Percentiles rank a stretch among this genome's conserved stretches.
Evolutionary conservation across 345 rosid species (phyloP).

Genomic region (Mallotus nudiflorus): DNA sequence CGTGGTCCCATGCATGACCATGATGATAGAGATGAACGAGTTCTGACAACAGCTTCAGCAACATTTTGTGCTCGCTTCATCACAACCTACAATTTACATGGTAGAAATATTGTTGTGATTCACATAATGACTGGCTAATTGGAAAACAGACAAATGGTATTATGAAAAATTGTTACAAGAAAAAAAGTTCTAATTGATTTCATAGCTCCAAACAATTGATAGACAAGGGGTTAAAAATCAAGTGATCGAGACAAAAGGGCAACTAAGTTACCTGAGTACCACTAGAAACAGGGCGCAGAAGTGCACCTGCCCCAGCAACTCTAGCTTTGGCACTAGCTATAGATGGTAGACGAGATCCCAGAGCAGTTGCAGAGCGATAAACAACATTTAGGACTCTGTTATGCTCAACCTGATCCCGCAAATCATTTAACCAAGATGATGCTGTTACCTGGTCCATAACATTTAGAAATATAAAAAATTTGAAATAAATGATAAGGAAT

Average conservation of each 20-base stretch:
- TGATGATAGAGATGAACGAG: constrained; percentile 71
- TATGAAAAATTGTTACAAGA: not conserved
- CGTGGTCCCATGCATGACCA: constrained; percentile 98
- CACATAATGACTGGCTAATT: not conserved
- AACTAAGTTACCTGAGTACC: constrained; percentile 71
- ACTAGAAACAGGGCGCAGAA: constrained; percentile 83
- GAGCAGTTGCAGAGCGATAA: constrained; percentile 89
- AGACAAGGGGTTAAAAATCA: not conserved
- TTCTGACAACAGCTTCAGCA: constrained; percentile 83
- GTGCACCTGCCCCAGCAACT: constrained; percentile 94
- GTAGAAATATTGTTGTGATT: not conserved
- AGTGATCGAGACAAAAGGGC: not conserved
- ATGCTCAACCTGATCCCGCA: constrained; percentile 87
- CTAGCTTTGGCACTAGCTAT: constrained; percentile 92
- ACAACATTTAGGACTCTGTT: constrained; percentile 86
- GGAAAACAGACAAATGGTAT: not conserved
- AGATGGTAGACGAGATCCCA: constrained; percentile 91
- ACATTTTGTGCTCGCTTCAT: constrained; percentile 89
- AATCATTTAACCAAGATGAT: constrained; percentile 94
- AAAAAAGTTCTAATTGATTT: not conserved
- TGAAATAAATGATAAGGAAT: constrained; percentile 4
- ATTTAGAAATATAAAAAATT: constrained; percentile 16
- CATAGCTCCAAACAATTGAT: not conserved
- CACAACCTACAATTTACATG: constrained; percentile 54
- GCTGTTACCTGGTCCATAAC: constrained; percentile 67